Base-by-base conservation (phyloP, 1,284 basidiomycete species). In the Leccinum subrobustum region DNA sequence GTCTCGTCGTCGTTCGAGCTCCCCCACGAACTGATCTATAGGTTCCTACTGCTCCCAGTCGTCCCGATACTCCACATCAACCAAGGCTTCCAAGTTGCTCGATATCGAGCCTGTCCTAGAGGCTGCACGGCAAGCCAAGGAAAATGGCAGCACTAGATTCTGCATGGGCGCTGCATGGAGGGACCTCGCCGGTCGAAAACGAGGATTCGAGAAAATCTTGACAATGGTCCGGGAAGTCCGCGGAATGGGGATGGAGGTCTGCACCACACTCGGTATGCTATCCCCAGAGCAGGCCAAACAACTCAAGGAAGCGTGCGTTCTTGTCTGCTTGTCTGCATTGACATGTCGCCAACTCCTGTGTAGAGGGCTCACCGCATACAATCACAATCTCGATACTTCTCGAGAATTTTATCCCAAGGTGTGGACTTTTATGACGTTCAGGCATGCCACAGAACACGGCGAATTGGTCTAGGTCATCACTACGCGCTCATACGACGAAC, bases 131-230 rank as follows among this genome's bases (percentile, higher is more conserved):
- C 90, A 92, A 73, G 96, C 96, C 31, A 98, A 98, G 74, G 95
- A 81, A 64, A 98, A 98, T 71, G 96, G 96, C 33, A 95, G 92
- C 72, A 99, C 96, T 20, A 84, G 96, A 25, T 98, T 98, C 80
- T 99, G 96, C 76, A 98, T 98, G 96, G 96, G 96, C 60, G 96
- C 96, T 4, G 96, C 96, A n/a, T 99, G 96, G 96, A 83, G 96
- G 66, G 96, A 98, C 75, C 84, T 98, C 53, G 88, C 92, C 29
- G 96, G 96, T 3, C 86, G 94, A 65, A 98, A 98, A 77, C 84
- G 92, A 56, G 96, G 96, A 1, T 99, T 99, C 70, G 92, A 98
- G 74, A 86, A 88, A 67, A 98, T 99, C 70, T 79, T 99, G 63
- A 81, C 88, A 65, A 99, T 98, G 96, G 96, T 99, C 71, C 79